Percentiles rank a stretch among this genome's conserved stretches.
phyloP scores from a whole-genome alignment of 163 green algal genomes.

The Prototheca wickerhamii region DNA sequence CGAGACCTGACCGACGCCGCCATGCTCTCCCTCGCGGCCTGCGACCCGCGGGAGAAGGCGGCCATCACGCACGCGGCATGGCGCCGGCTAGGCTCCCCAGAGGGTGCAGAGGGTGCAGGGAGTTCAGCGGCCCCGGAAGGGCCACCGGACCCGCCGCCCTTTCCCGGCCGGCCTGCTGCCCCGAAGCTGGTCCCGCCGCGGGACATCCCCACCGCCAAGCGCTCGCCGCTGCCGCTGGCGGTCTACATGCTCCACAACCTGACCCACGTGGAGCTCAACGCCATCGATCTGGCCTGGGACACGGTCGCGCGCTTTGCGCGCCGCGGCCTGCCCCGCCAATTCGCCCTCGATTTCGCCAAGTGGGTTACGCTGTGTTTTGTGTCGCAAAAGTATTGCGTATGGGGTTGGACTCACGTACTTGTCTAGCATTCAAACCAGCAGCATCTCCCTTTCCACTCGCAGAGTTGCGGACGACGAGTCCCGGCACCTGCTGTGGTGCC shows the following conservation, averaged over 20 bases:
- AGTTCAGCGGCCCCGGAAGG: constrained; percentile 4
- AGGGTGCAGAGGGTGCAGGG: not conserved
- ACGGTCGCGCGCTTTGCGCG: constrained; percentile 74
- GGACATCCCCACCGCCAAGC: constrained; percentile 38
- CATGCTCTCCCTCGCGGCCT: constrained; percentile 45
- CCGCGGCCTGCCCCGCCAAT: constrained; percentile 38
- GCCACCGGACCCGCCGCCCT: not conserved
- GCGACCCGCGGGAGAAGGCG: constrained; percentile 51
- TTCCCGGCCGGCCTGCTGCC: not conserved
- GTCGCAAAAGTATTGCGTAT: not conserved
- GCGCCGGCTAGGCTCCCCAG: constrained; percentile 25
- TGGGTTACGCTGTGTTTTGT: not conserved
- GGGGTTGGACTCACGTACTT: not conserved
- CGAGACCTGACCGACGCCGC: constrained; percentile 25
- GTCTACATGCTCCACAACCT: constrained; percentile 77
- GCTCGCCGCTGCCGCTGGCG: constrained; percentile 42
- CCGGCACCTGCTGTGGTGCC: constrained; percentile 75
- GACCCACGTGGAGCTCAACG: constrained; percentile 69
- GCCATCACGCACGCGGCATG: constrained; percentile 54
- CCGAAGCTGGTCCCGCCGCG: constrained; percentile 39
- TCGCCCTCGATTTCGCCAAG: constrained; percentile 78
- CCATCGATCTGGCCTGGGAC: constrained; percentile 89
- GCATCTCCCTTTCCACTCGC: not conserved
- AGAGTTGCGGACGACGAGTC: constrained; percentile 85
- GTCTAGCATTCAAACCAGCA: not conserved